Conservation (phyloP, 306 rosid genomes). For the Pueraria montana region DNA sequence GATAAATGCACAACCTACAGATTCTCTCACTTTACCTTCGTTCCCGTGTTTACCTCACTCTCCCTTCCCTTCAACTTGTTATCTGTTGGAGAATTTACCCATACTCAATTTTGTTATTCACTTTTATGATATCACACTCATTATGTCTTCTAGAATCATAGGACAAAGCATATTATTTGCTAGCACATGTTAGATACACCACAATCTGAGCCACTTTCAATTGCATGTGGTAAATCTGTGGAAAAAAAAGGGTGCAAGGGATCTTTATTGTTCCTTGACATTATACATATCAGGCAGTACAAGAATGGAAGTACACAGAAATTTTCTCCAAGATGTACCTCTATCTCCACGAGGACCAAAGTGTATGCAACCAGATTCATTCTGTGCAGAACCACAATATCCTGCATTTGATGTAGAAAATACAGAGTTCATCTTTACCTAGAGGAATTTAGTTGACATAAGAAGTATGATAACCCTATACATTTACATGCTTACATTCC, state of each 20-base stretch:
- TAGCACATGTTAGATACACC: not conserved
- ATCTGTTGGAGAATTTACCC: not conserved
- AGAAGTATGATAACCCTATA: conserved; percentile 27
- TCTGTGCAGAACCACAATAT: conserved; percentile 54
- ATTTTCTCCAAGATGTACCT: conserved; percentile 59
- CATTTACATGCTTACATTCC: conserved; percentile 3
- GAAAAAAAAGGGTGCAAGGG: not conserved
- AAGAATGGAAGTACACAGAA: conserved; percentile 43
- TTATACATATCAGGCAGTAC: conserved; percentile 8
- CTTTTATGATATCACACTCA: not conserved
- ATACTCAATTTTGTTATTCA: not conserved
- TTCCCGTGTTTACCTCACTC: not conserved
- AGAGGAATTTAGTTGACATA: conserved; percentile 46
- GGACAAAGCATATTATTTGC: not conserved
- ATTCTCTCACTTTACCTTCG: not conserved
- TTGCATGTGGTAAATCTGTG: conserved; percentile 3
- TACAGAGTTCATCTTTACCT: conserved; percentile 48
- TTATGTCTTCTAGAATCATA: not conserved
- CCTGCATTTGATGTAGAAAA: conserved; percentile 61
- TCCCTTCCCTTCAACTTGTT: not conserved
- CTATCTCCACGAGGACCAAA: conserved; percentile 75
- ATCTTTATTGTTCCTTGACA: conserved; percentile 1
- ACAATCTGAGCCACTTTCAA: not conserved
- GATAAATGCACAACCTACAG: not conserved
- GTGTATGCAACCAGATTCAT: conserved; percentile 65